Evolutionary conservation across 2,329 filamentous ascomycete genomes (phyloP).

Genomic region (Aspergillus brasiliensis): DNA sequence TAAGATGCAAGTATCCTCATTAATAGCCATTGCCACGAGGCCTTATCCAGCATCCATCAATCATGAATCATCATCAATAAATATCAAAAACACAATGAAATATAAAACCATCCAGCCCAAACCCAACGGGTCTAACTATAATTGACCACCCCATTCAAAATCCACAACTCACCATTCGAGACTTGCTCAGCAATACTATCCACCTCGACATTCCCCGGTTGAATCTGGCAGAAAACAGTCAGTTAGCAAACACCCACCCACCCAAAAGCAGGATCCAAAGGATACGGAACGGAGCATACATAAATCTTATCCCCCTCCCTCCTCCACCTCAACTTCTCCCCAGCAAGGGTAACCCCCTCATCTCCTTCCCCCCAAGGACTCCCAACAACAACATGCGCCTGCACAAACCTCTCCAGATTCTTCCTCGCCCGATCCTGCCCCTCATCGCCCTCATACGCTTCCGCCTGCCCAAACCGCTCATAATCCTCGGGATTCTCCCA

Average conservation of each 20-base stretch:
- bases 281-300: constrained; percentile 51
- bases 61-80: neutral
- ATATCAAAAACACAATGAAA: neutral
- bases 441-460: constrained; percentile 73
- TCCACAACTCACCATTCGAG: constrained; percentile 87
- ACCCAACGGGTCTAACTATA: constrained; percentile 36
- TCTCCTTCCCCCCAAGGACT: constrained; percentile 74
- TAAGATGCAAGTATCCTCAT: neutral
- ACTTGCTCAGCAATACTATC: constrained; percentile 73
- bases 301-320: constrained; percentile 63
- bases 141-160: constrained; percentile 64
- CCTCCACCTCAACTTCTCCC: constrained; percentile 81
- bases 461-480: constrained; percentile 58
- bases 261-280: no score
- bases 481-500: constrained; percentile 72
- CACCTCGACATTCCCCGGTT: constrained; percentile 80
- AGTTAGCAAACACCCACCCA: constrained; percentile 7
- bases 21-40: neutral
- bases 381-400: constrained; percentile 75
- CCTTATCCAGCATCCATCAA: neutral
- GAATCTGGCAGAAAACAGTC: constrained; percentile 39
- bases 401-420: constrained; percentile 80
- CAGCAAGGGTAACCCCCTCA: constrained; percentile 68
- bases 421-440: constrained; percentile 74
- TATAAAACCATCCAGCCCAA: neutral